Evolutionary conservation across 2,329 filamentous ascomycete genomes (phyloP).

Genomic region (Fusarium anguioides): DNA sequence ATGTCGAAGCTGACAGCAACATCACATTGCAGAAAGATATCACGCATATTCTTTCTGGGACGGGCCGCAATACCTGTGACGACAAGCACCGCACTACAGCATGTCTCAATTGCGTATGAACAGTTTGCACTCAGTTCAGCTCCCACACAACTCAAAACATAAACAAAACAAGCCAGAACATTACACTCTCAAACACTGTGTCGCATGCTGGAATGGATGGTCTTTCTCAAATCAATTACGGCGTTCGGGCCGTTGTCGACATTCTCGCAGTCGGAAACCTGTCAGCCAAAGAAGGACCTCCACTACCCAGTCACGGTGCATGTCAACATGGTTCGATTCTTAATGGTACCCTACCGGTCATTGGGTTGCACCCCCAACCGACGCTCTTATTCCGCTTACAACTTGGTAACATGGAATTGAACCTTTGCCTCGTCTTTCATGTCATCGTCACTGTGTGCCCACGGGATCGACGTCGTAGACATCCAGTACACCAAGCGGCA

Average conservation of each 20-base stretch:
- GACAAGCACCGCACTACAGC: constrained; percentile 8
- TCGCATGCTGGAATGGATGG: constrained; percentile 16
- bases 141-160: not conserved
- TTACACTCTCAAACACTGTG: constrained; percentile 5
- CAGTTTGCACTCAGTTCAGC: not conserved
- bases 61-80: constrained; percentile 11
- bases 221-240: constrained; percentile 5
- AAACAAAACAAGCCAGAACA: not conserved
- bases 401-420: not conserved
- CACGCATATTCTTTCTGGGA: not conserved
- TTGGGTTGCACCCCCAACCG: constrained; percentile 5
- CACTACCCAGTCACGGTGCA: constrained; percentile 27
- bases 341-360: constrained; percentile 27
- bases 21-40: not conserved
- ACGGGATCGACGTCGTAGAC: not conserved
- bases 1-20: not conserved
- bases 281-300: constrained; percentile 29
- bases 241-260: constrained; percentile 34
- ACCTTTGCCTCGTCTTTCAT: not conserved
- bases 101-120: constrained; percentile 9
- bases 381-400: not conserved
- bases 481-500: not conserved
- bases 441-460: not conserved
- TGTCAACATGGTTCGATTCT: constrained; percentile 32
- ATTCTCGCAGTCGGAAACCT: constrained; percentile 1